phyloP scores from a whole-genome alignment of 176 grass and related monocot genomes.

The Zizania latifolia region DNA sequence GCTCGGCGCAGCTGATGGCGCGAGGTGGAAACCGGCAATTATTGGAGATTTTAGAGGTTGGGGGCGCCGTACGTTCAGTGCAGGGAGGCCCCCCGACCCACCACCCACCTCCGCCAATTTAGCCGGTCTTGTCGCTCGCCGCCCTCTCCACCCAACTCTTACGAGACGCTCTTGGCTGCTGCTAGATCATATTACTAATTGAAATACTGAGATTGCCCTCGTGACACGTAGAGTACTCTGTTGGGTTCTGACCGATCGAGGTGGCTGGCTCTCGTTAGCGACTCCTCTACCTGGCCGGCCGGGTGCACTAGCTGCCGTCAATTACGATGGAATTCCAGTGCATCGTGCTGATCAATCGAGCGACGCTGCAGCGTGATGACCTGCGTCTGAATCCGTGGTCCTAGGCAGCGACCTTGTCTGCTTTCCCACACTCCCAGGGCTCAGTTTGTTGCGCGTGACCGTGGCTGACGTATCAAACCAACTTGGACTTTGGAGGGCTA shows the following conservation, averaged over 20 bases:
- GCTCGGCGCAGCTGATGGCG: no score
- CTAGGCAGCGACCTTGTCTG: not conserved
- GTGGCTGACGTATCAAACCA: not conserved
- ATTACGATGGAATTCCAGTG: constrained; percentile 4
- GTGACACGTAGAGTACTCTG: not conserved
- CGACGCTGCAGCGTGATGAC: not conserved
- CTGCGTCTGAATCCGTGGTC: not conserved
- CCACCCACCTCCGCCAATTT: constrained; percentile 12
- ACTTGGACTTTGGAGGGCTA: not conserved
- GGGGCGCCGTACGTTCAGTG: no score
- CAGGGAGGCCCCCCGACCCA: not conserved
- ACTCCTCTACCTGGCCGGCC: no score
- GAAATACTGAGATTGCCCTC: no score
- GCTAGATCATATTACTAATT: no score
- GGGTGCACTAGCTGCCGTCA: not conserved
- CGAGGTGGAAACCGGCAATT: no score
- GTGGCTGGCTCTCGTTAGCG: not conserved
- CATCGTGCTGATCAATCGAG: not conserved
- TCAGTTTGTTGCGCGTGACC: not conserved
- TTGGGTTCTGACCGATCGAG: not conserved
- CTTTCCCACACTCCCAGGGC: no score
- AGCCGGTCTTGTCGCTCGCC: not conserved
- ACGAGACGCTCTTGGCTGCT: no score
- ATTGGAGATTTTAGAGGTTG: no score
- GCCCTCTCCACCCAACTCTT: no score